Evolutionary conservation across 768 basidiomycete species (phyloP), one percentile per base, ranked within the genome.

Genomic region (Boletellus sp.): DNA sequence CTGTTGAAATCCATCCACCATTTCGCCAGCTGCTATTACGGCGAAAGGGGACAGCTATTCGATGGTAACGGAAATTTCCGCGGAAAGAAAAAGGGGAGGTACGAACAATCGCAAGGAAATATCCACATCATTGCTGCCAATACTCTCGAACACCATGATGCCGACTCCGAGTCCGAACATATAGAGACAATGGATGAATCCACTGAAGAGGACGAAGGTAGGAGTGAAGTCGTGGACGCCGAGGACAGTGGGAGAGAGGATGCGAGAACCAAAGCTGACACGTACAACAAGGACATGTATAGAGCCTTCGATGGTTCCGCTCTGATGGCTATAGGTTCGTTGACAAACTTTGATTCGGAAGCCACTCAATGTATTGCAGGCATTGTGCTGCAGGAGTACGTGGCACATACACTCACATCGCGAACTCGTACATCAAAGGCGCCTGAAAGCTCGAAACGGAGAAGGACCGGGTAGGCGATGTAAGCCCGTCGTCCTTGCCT

Each of bases 271-370:
- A 55, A 48, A 45, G 33, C 22, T 3, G 57, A 57, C 17, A 8
- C 45, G 19, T 48, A 49, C 47, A 31, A 16, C 13, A 58, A 73
- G 53, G 84, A 87, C 55, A 90, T 90, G 88, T 90, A 89, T 63
- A 85, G 78, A 58, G 73, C 78, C 3, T 72, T 88, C 53, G 84
- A 88, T 56, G 88, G 88, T 4, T 82, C 84, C 10, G 84, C 85
- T 4, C 73, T 90, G 38, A 72, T 90, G 66, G 85, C 80, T 3
- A 73, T 90, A 53, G 85, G 88, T 87, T 31, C 20, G 75, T 68
- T 19, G 17, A 41, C 22, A 22, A 17, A 23, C 6, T 26, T 46
- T 15, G 16, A 17, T 39, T 45, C 11, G 7, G 35, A 23, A 7
- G 28, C 20, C 44, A 15, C 50, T 58, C 16, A 52, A 32, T 32